These are phyloP conservation scores for Penicillium argentinense DNA, from an alignment of 495 filamentous ascomycete genomes.

Conservation along the genomic window DNA sequence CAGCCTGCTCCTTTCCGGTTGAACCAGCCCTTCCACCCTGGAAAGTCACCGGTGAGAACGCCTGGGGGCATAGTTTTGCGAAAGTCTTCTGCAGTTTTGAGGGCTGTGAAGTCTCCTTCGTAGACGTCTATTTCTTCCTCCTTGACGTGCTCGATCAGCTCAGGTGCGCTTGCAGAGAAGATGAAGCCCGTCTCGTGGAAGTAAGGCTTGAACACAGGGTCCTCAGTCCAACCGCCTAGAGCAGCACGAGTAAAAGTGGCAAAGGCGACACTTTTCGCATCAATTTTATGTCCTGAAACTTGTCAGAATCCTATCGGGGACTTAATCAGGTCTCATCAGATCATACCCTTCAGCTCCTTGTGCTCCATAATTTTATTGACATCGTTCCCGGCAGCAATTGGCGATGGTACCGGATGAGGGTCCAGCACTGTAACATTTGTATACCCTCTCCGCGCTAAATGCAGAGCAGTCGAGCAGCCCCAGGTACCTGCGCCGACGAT, in stretches of 20 bases:
- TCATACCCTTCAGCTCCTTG: slow-evolving; percentile 40
- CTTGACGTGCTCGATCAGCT: slow-evolving; percentile 36
- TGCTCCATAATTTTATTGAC: slow-evolving; percentile 59
- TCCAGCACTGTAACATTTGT: slow-evolving; percentile 49
- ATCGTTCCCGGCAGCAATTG: slow-evolving; percentile 55
- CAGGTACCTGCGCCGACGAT: slow-evolving; percentile 52
- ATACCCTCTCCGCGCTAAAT: slow-evolving; percentile 50
- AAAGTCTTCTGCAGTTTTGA: slow-evolving; percentile 45
- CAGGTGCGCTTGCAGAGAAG: slow-evolving; percentile 38
- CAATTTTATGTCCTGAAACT: slow-evolving; percentile 9
- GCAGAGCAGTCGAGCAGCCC: slow-evolving; percentile 53
- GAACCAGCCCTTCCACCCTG: slow-evolving; percentile 50
- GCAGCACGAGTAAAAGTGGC: slow-evolving; percentile 36
- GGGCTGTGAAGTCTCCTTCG: slow-evolving; percentile 21
- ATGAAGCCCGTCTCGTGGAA: slow-evolving; percentile 53
- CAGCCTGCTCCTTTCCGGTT: slow-evolving; percentile 47
- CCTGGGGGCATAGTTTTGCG: slow-evolving; percentile 51
- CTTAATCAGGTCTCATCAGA: background rate
- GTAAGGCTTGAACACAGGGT: slow-evolving; percentile 46
- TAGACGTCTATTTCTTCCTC: slow-evolving; percentile 32
- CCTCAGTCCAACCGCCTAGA: slow-evolving; percentile 45
- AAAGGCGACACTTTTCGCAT: slow-evolving; percentile 34
- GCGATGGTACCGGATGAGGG: slow-evolving; percentile 43
- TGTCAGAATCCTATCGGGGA: slow-evolving; percentile 2
- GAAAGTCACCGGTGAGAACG: slow-evolving; percentile 50